Base-by-base conservation (phyloP, 352 stramenopile genomes). In the Phytophthora crassamura region DNA sequence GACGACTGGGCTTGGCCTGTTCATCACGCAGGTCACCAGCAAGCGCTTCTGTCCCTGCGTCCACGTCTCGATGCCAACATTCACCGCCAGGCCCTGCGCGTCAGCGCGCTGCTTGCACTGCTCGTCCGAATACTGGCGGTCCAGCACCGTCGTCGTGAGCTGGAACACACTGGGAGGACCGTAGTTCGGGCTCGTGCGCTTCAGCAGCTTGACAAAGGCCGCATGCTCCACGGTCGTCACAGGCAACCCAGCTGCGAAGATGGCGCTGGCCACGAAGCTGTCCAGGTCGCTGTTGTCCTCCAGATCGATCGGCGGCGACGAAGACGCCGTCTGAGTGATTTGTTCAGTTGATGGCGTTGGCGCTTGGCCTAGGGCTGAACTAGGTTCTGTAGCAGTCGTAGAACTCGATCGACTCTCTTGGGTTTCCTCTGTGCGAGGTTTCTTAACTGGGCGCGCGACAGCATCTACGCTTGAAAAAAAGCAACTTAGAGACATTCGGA, bases 151-250 rank as follows among this genome's bases (percentile, higher is more conserved):
- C 34, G 79, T 88, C 20, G 75, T 65, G 20, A 90, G 69, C 34
- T 69, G 57, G 38, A 83, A 84, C 0, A 77, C 78, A 53, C 77
- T 85, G 4, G 79, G 79, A 2, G 75, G 60, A 7, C 84, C 78
- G 64, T 89, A 89, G 7, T 30, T 36, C 4, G 78, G 72, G 38
- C 77, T 74, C 67, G 91, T 64, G 15, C 75, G 75, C 68, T 90
- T 90, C 32, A 91, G 62, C 60, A 93, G 59, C 55, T 86, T 75
- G 39, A 76, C 62, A 60, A 93, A 93, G 22, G 71, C 67, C 42
- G 80, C 48, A 61, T 84, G 71, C 54, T 90, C 84, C n/a, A 91
- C 72, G 4, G 78, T 73, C 6, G 52, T 52, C n/a, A 93, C 78
- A 1, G 82, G 71, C 18, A 89, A 48, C n/a, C 75, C 82, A 5